Conservation (phyloP, 345 rosid species). For the Garcia nutans region DNA sequence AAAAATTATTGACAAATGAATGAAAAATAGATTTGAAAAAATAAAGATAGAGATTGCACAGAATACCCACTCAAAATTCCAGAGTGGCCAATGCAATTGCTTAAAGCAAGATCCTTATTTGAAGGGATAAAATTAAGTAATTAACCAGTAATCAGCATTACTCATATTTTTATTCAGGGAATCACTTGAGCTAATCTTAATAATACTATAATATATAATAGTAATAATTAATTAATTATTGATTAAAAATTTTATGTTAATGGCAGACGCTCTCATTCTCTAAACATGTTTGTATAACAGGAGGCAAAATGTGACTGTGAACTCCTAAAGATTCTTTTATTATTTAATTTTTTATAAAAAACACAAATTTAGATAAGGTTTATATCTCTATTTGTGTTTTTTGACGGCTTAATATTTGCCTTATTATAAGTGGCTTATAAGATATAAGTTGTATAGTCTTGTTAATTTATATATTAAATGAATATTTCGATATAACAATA, state of each 20-base stretch:
- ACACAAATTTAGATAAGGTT: background rate
- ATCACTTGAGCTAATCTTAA: slow-evolving; percentile 14
- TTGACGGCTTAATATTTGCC: background rate
- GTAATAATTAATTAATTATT: background rate
- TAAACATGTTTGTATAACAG: slow-evolving; percentile 47
- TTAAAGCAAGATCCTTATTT: background rate
- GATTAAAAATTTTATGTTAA: background rate
- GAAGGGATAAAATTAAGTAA: background rate
- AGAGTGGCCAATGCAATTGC: background rate
- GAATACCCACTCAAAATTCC: background rate
- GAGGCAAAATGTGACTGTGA: slow-evolving; percentile 38
- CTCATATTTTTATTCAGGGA: too few species aligned
- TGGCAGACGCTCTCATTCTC: slow-evolving; percentile 36
- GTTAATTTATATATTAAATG: too few species aligned
- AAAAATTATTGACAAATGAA: background rate
- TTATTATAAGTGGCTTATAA: background rate
- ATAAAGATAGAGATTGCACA: background rate
- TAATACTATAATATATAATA: background rate
- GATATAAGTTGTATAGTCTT: too few species aligned
- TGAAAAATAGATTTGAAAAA: background rate
- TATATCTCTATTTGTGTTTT: background rate
- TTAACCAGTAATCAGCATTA: background rate
- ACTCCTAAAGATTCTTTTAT: slow-evolving; percentile 45
- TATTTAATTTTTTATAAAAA: background rate
- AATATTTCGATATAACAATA: too few species aligned